Base-by-base conservation (phyloP, 2,329 filamentous ascomycete genomes). In the Fusarium praegraminearum region DNA sequence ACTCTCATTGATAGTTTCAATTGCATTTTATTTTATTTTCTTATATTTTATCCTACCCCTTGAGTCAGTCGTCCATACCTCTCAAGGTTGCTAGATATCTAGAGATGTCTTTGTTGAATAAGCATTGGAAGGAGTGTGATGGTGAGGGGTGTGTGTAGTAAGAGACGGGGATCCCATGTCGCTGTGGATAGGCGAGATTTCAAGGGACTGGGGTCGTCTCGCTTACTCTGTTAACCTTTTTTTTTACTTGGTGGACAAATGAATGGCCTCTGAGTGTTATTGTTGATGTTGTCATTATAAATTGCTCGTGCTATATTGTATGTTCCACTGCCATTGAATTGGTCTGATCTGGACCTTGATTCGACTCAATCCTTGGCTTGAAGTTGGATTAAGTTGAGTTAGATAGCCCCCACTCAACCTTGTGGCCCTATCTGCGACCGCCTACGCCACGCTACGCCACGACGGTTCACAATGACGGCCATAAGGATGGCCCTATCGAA, bases 341-440 rank as follows among this genome's bases (percentile, higher is more conserved):
- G 28, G 16, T 41, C 24, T 30, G 35, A 35, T 41, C 28, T 45
- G 20, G 38, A 16, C 24, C n/a, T 7, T 30, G 35, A 16, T 30
- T n/a, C 22, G 36, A 55, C 16, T 57, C 35, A 22, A 36, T 43
- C 40, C 36, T 62, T 57, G 62, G 55, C 41, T 58, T 71, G 67
- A 70, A 59, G 60, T 44, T 72, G 57, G 64, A 67, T 69, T 67
- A 75, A 61, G 62, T 66, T 53, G 44, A 55, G 36, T 55, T 50
- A 30, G 57, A 63, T 65, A 58, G 62, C 54, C 72, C 71, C 60
- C 56, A 62, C 50, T 35, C 41, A 57, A 57, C 65, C 72, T 70
- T 50, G 18, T 49, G 72, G 72, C 74, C 75, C 50, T 56, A 74
- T 74, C 68, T 76, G 70, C 73, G 66, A 75, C 75, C 75, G 43